phyloP scores from a whole-genome alignment of 768 basidiomycete genomes.

The Tulasnella sp. region DNA sequence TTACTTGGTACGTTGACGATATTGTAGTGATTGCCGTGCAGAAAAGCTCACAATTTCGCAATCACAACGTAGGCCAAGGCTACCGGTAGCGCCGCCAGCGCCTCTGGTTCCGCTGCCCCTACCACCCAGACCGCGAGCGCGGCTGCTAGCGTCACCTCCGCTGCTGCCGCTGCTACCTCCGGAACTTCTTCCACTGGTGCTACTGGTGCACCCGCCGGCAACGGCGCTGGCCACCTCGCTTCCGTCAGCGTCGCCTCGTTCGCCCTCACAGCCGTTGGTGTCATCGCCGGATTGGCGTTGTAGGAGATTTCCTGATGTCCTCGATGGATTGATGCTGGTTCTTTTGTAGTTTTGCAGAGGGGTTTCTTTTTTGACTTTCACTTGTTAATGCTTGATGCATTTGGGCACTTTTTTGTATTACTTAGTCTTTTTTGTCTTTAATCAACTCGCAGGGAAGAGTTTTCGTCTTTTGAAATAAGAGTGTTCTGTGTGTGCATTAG shows the following conservation, averaged over 20 bases:
- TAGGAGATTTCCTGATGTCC: neutral
- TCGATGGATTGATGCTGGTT: neutral
- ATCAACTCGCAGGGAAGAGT: neutral
- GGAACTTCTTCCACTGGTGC: neutral
- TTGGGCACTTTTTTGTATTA: constrained; percentile 1
- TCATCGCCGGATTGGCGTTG: constrained; percentile 17
- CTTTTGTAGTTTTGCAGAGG: neutral
- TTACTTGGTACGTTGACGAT: constrained; percentile 21
- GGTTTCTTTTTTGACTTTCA: neutral
- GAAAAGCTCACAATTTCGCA: neutral
- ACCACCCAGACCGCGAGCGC: neutral
- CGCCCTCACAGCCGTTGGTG: neutral
- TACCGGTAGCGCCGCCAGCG: neutral
- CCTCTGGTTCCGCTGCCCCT: neutral
- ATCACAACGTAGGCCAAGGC: constrained; percentile 8
- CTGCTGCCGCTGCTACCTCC: neutral
- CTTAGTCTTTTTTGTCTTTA: neutral
- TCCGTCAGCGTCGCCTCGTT: neutral
- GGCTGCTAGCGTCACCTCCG: neutral
- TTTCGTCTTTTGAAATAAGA: neutral
- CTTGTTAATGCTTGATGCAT: neutral
- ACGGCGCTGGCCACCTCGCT: constrained; percentile 10
- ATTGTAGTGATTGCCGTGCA: neutral
- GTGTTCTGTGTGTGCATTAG: neutral
- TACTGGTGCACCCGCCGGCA: neutral